Base-by-base conservation (phyloP, 495 filamentous ascomycete genomes). In the Neurospora sp. region DNA sequence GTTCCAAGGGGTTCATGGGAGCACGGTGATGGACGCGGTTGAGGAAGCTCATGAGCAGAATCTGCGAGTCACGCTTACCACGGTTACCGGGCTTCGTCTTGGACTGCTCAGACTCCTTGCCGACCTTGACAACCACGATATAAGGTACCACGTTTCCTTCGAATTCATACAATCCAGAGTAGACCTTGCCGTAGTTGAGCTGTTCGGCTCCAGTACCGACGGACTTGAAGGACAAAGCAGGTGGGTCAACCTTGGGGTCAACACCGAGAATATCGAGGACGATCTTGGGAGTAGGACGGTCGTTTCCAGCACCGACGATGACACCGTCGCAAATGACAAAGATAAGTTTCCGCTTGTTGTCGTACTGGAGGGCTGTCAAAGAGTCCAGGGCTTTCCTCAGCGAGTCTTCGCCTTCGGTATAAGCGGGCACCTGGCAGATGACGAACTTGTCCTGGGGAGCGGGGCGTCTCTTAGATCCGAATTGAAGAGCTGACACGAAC, bases 101-200 rank as follows among this genome's bases (percentile, higher is more conserved):
- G 78, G 82, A 85, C 78, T 96, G 94, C 79, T 99, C 96, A 14
- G 94, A 96, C 80, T 97, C 93, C 83, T 97, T 98, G 82, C 96
- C 96, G 41, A 97, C 90, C 84, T 99, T 99, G 77, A 98, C 96
- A 48, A 98, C 86, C 7, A 99, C 96, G 12, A 98, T 82, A 78
- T 97, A 99, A 3, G 96, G 96, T 22, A 99, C 96, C 14, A 99
- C 94, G 79, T 97, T 97, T 78, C 94, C 96, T 85, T 99, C 94
- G 73, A 89, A 97, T 81, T 99, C 96, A 80, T 99, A 99, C 8
- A 99, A 89, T 79, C 96, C 96, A 69, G 96, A 98, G 80, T 98
- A 99, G 41, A 99, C 94, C 82, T 99, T 99, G 77, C 94, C 96
- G 76, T 97, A 98, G 84, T 99, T 99, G 72, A 98, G 89, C 78